A percentile compares a stretch with the other conserved stretches of the same genome.
These are phyloP conservation scores for Wickerhamomyces rabaulensis DNA, from an alignment of 805 yeast species.

Conservation along the genomic window DNA sequence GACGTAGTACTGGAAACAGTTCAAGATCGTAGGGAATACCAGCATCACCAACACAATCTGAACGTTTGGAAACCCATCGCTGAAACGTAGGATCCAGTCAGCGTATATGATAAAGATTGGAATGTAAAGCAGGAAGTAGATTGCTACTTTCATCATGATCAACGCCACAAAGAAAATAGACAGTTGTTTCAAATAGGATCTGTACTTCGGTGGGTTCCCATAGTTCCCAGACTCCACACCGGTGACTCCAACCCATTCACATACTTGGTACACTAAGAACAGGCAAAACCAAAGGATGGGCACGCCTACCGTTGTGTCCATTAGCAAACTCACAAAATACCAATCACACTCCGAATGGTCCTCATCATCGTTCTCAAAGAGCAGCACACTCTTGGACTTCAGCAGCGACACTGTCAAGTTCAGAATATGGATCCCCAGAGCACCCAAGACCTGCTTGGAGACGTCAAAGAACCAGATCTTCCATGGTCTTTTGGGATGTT, in stretches of 20 bases:
- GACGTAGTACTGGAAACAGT: constrained; percentile 66
- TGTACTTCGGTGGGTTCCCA: constrained; percentile 58
- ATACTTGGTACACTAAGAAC: constrained; percentile 43
- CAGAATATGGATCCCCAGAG: constrained; percentile 75
- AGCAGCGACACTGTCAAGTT: constrained; percentile 69
- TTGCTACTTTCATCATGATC: constrained; percentile 54
- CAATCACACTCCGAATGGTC: constrained; percentile 83
- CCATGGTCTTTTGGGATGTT: constrained; percentile 84
- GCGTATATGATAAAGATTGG: constrained; percentile 70
- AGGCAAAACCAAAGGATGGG: constrained; percentile 66
- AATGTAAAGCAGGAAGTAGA: constrained; percentile 53
- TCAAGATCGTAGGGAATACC: constrained; percentile 68
- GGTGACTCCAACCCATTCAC: constrained; percentile 23
- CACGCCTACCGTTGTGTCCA: constrained; percentile 93
- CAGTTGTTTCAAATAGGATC: constrained; percentile 69
- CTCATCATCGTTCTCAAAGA: constrained; percentile 23
- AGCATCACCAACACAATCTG: constrained; percentile 88
- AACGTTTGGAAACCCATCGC: constrained; percentile 70
- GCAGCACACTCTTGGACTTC: constrained; percentile 28
- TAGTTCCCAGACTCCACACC: constrained; percentile 46
- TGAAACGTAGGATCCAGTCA: constrained; percentile 75
- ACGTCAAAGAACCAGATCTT: constrained; percentile 87
- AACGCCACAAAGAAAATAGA: constrained; percentile 60
- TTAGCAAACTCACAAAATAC: constrained; percentile 82
- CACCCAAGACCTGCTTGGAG: constrained; percentile 83